A percentile compares a stretch with the other conserved stretches of the same genome.
phyloP scores from a whole-genome alignment of 805 yeast genomes.

The Ogataea dorogensis region DNA sequence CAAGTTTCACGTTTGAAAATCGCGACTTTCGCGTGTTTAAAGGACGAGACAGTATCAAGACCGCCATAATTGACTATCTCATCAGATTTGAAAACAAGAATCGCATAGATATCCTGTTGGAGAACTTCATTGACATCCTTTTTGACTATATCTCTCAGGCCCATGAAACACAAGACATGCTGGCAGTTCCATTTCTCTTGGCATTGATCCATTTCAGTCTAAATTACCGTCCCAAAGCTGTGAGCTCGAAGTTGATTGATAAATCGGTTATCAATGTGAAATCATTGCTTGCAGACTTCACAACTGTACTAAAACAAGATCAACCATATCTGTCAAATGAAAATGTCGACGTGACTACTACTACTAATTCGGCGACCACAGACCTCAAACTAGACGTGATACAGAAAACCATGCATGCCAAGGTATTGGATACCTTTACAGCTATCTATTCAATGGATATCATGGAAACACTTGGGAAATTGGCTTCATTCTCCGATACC shows the following conservation, averaged over 20 bases:
- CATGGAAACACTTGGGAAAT: slow-evolving; percentile 44
- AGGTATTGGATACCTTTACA: slow-evolving; percentile 49
- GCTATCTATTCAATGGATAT: slow-evolving; percentile 55
- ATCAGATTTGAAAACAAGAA: slow-evolving; percentile 40
- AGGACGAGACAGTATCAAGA: slow-evolving; percentile 28
- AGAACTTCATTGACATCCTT: slow-evolving; percentile 40
- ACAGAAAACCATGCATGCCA: slow-evolving; percentile 42
- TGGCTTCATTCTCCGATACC: slow-evolving; percentile 23
- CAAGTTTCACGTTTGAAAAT: slow-evolving; percentile 29
- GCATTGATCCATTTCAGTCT: slow-evolving; percentile 55
- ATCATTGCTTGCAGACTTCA: slow-evolving; percentile 25
- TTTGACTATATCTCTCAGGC: slow-evolving; percentile 29
- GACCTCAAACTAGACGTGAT: slow-evolving; percentile 22
- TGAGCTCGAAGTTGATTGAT: slow-evolving; percentile 39
- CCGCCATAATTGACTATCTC: slow-evolving; percentile 41
- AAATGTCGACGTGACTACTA: slow-evolving; percentile 10
- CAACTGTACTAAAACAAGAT: slow-evolving; percentile 31
- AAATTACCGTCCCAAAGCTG: slow-evolving; percentile 62
- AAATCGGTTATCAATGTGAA: slow-evolving; percentile 29
- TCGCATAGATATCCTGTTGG: slow-evolving; percentile 49
- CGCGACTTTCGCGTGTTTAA: slow-evolving; percentile 30
- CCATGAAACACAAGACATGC: slow-evolving; percentile 19
- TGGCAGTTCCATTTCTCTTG: slow-evolving; percentile 59
- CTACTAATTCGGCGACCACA: slow-evolving; percentile 16
- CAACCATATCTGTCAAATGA: slow-evolving; percentile 23